Base-by-base conservation (phyloP, 2,329 filamentous ascomycete genomes). In the Blumeria hordei region DNA sequence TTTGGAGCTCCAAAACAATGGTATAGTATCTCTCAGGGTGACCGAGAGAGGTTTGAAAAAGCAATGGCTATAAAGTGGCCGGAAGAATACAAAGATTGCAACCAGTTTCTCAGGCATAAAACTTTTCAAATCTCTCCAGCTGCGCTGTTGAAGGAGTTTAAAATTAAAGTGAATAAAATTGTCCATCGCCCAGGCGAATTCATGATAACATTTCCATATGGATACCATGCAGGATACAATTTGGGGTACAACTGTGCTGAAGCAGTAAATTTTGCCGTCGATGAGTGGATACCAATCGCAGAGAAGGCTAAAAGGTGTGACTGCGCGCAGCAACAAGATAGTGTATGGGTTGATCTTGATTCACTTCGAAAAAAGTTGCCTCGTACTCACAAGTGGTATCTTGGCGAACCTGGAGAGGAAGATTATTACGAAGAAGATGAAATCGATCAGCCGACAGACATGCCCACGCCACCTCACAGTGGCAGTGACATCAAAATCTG, bases 1-100 rank as follows among this genome's bases (percentile, higher is more conserved):
- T 98, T 98, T 67, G 92, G 92, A 55, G 92, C 92, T 1, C 92
- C 92, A 0, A 98, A 98, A 69, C 92, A 98, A 67, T 98, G 92
- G 92, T 98, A 98, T 70, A 95, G 88, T 68, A 96, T 98, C 60
- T 94, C 90, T 0, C 93, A 96, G 67, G 85, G 85, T 60, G 92
- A 98, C 66, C 88, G 90, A 12, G 80, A 88, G 53, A 82, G 84
- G 14, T 98, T 98, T 62, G 92, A 98, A 68, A 79, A 81, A 39
- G 90, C 87, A 44, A 98, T 98, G 92, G 90, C 84, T 69, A 88
- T 75, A 64, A 85, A 94, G 56, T 98, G 90, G 88, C 87, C 88
- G 0, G 83, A 82, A 6, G 92, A 98, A 64, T 87, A 88, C 18
- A 98, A 98, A 69, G 85, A 87, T 43, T 98, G 92, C 65, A 83